Conservation (phyloP, 192 early-diverging fungal genomes). For the Coemansia sp. region DNA sequence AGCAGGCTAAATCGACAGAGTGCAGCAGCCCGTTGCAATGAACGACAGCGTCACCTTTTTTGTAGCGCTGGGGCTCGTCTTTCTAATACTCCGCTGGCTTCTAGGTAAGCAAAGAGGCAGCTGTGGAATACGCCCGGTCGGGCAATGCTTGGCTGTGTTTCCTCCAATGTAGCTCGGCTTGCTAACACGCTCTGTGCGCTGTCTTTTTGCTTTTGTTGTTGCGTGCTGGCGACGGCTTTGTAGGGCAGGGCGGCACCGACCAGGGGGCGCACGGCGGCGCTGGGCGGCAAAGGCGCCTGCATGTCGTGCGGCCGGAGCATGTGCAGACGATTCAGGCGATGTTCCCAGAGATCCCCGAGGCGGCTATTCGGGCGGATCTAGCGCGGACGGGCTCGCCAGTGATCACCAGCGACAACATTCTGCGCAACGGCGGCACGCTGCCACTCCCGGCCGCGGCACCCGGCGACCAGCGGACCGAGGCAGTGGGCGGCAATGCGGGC, state of each 20-base stretch:
- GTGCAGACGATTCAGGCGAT: slow-evolving; percentile 71
- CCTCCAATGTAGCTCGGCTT: too few relatives aligned
- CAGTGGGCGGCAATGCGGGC: not conserved
- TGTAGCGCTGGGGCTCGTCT: slow-evolving; percentile 41
- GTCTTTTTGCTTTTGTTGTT: not conserved
- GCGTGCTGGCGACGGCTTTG: not conserved
- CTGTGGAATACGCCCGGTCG: too few relatives aligned
- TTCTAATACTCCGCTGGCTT: slow-evolving; percentile 44
- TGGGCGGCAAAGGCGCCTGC: slow-evolving; percentile 21
- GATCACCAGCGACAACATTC: slow-evolving; percentile 75
- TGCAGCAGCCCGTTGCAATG: too few relatives aligned
- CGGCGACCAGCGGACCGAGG: slow-evolving; percentile 19
- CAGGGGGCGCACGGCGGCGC: slow-evolving; percentile 8
- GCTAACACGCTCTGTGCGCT: not conserved
- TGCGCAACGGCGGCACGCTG: slow-evolving; percentile 55
- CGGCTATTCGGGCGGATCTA: slow-evolving; percentile 71
- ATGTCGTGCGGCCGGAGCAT: slow-evolving; percentile 43
- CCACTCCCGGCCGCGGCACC: slow-evolving; percentile 30
- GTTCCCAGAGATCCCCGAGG: slow-evolving; percentile 78
- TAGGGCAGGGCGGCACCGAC: slow-evolving; percentile 42
- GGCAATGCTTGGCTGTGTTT: too few relatives aligned
- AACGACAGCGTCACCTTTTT: slow-evolving; percentile 43
- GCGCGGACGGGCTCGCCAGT: slow-evolving; percentile 80
- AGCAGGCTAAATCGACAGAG: too few relatives aligned
- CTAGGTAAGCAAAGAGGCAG: slow-evolving; percentile 21